These are phyloP conservation scores for Ciborinia camelliae DNA, from an alignment of 2,329 filamentous ascomycete genomes.

Conservation along the genomic window DNA sequence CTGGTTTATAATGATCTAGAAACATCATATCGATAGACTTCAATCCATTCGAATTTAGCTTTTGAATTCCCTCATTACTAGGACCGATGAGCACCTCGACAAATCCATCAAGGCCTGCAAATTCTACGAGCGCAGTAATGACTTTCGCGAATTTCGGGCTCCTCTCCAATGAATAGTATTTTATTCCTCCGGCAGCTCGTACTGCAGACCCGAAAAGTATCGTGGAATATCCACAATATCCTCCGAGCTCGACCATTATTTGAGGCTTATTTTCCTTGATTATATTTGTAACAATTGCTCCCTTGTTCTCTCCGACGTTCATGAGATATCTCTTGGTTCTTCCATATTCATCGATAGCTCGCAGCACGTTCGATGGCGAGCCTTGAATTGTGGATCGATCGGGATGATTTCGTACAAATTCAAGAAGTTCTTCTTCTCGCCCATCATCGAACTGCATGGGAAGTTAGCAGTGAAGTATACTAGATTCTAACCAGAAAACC, in stretches of 20 bases:
- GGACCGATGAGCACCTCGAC: slow-evolving; percentile 69
- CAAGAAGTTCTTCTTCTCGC: slow-evolving; percentile 68
- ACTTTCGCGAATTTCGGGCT: slow-evolving; percentile 72
- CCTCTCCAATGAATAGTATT: slow-evolving; percentile 69
- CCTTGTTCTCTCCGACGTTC: slow-evolving; percentile 76
- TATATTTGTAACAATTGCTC: slow-evolving; percentile 64
- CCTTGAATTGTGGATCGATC: slow-evolving; percentile 61
- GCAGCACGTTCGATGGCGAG: slow-evolving; percentile 60
- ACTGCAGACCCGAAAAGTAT: slow-evolving; percentile 70
- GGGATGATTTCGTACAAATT: slow-evolving; percentile 62
- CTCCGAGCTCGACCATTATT: slow-evolving; percentile 74
- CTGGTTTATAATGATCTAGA: slow-evolving; percentile 76
- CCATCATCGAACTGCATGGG: slow-evolving; percentile 59
- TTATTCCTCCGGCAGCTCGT: slow-evolving; percentile 57
- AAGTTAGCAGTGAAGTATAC: background rate
- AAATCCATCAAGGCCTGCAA: slow-evolving; percentile 68
- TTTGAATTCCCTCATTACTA: slow-evolving; percentile 61
- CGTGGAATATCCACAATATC: slow-evolving; percentile 79
- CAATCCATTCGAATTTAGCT: slow-evolving; percentile 44
- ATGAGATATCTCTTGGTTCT: slow-evolving; percentile 68
- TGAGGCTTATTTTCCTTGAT: slow-evolving; percentile 65
- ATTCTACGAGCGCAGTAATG: slow-evolving; percentile 63
- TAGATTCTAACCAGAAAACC: slow-evolving; percentile 1
- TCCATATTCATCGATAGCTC: slow-evolving; percentile 68
- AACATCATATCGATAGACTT: slow-evolving; percentile 46